Conservation (phyloP, 2,329 filamentous ascomycete genomes). For the Clarireedia homoeocarpa region DNA sequence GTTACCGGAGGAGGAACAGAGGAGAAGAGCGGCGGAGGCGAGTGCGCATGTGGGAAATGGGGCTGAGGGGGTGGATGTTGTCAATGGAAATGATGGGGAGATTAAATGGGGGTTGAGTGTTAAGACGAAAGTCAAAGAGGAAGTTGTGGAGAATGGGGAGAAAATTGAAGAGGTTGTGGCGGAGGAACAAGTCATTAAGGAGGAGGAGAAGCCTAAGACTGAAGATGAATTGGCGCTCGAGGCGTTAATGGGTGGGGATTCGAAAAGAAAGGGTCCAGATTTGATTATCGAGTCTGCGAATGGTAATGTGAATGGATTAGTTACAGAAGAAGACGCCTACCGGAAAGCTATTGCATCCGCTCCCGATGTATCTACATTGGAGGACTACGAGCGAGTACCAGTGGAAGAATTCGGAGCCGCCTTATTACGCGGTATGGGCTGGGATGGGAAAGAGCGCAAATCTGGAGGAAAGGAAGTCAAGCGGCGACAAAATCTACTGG, state of each 20-base stretch:
- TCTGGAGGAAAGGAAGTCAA: conserved; percentile 55
- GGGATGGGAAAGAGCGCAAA: conserved; percentile 62
- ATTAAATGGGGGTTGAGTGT: conserved; percentile 42
- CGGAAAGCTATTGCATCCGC: conserved; percentile 61
- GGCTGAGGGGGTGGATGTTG: conserved; percentile 27
- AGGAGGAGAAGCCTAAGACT: conserved; percentile 28
- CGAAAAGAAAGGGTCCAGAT: conserved; percentile 37
- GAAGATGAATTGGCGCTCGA: conserved; percentile 60
- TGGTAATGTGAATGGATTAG: conserved; percentile 15
- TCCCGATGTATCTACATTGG: conserved; percentile 67
- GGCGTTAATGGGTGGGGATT: conserved; percentile 52
- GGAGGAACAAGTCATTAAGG: conserved; percentile 23
- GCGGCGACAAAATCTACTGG: conserved; percentile 71
- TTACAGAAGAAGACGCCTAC: conserved; percentile 62
- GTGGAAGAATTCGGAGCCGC: conserved; percentile 94
- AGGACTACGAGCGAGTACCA: conserved; percentile 81
- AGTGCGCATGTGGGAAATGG: conserved; percentile 24
- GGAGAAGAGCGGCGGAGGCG: conserved; percentile 32
- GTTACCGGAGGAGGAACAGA: conserved; percentile 47
- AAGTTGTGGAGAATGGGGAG: conserved; percentile 20
- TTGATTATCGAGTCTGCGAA: conserved; percentile 41
- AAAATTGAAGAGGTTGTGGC: conserved; percentile 8
- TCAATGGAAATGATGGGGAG: conserved; percentile 35
- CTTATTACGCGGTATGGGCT: conserved; percentile 87
- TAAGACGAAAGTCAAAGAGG: conserved; percentile 31